These are phyloP conservation scores for Marasmius oreades DNA, from an alignment of 1,284 basidiomycete genomes.

Conservation along the genomic window DNA sequence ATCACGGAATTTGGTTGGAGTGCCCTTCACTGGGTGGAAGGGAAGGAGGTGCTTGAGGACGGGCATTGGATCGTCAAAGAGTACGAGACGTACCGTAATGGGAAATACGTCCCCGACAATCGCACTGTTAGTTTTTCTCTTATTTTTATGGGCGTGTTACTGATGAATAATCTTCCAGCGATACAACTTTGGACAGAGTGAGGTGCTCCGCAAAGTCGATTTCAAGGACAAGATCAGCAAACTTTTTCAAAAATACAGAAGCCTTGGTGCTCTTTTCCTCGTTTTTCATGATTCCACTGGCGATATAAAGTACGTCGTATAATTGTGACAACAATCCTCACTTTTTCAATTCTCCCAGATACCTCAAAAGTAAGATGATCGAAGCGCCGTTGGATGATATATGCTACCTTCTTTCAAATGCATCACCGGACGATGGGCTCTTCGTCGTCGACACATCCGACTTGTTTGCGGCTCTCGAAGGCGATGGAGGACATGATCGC, in stretches of 20 bases:
- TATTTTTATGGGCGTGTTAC: neutral
- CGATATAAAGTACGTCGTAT: slow-evolving; percentile 60
- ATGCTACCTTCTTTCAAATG: slow-evolving; percentile 53
- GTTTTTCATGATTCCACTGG: slow-evolving; percentile 75
- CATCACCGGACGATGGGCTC: slow-evolving; percentile 45
- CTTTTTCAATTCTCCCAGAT: slow-evolving; percentile 32
- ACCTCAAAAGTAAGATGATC: slow-evolving; percentile 47
- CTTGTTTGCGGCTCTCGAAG: slow-evolving; percentile 68
- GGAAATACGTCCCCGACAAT: slow-evolving; percentile 57
- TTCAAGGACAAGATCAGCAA: slow-evolving; percentile 52
- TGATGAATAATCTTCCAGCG: slow-evolving; percentile 14
- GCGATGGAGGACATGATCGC: slow-evolving; percentile 47
- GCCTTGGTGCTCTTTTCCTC: slow-evolving; percentile 65
- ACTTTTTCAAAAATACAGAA: slow-evolving; percentile 41
- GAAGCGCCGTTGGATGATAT: slow-evolving; percentile 51
- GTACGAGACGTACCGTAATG: slow-evolving; percentile 52
- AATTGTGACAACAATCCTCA: neutral
- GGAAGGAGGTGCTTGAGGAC: slow-evolving; percentile 38
- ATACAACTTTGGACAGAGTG: slow-evolving; percentile 64
- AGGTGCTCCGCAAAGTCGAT: slow-evolving; percentile 42
- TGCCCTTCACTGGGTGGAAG: slow-evolving; percentile 51
- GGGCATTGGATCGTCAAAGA: slow-evolving; percentile 71
- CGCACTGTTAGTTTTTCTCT: slow-evolving; percentile 44
- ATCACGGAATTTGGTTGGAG: slow-evolving; percentile 80
- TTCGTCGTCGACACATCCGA: slow-evolving; percentile 72